A percentile compares a stretch with the other conserved stretches of the same genome.
These are phyloP conservation scores for Begonia loranthoides DNA, from an alignment of 306 rosid species.

Conservation along the genomic window DNA sequence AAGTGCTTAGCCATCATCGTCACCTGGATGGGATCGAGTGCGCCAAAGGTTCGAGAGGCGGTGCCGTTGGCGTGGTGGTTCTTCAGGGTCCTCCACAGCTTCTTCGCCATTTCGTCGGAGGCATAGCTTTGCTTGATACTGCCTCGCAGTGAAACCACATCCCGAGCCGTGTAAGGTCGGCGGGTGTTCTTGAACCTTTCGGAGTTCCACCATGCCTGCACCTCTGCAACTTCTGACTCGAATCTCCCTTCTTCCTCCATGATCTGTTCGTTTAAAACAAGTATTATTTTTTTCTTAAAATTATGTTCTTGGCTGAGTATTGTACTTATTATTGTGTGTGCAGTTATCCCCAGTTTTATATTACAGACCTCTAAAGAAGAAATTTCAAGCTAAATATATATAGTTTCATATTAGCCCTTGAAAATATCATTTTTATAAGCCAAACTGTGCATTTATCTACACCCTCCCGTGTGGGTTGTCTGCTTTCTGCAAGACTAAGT, in stretches of 20 bases:
- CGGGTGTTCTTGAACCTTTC: constrained; percentile 72
- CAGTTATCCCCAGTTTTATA: too few relatives aligned
- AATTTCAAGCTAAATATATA: too few relatives aligned
- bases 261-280: constrained; percentile 29
- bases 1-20: constrained; percentile 90
- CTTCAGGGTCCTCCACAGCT: constrained; percentile 78
- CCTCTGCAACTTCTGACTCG: constrained; percentile 82
- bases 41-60: constrained; percentile 88
- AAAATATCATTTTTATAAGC: too few relatives aligned
- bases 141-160: constrained; percentile 78
- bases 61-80: constrained; percentile 84
- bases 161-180: constrained; percentile 65
- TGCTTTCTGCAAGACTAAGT: too few relatives aligned
- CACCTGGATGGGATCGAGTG: constrained; percentile 91
- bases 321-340: background rate
- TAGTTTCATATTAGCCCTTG: too few relatives aligned
- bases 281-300: background rate
- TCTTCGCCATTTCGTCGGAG: constrained; percentile 67
- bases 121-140: constrained; percentile 62
- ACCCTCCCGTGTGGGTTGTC: too few relatives aligned
- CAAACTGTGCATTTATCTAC: too few relatives aligned
- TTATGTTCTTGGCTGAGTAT: background rate
- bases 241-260: constrained; percentile 90
- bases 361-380: too few relatives aligned
- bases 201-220: constrained; percentile 79